Conservation (phyloP, 1,139 yeast species). For the Diutina sp. region DNA sequence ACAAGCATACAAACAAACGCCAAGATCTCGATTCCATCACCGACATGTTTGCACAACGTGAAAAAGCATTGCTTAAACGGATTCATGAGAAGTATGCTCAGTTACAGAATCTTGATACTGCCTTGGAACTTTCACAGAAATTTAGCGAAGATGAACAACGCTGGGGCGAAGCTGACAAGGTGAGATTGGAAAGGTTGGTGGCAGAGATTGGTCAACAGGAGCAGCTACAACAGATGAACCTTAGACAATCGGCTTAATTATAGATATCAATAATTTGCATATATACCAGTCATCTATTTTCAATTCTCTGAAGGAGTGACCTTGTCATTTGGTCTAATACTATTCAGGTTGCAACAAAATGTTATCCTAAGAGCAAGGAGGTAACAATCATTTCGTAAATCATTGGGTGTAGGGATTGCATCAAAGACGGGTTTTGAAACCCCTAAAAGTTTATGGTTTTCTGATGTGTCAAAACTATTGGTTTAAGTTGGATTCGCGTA, state of each 20-base stretch:
- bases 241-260: background rate
- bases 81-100: background rate
- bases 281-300: background rate
- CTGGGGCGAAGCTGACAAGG: background rate
- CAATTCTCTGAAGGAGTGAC: background rate
- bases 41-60: background rate
- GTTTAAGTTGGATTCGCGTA: too few species aligned
- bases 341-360: conserved; percentile 29
- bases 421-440: conserved; percentile 13
- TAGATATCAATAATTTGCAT: too few species aligned
- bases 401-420: conserved; percentile 44
- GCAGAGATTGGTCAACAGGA: background rate
- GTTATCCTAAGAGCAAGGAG: conserved; percentile 35
- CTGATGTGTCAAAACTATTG: too few species aligned
- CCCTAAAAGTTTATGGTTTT: background rate
- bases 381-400: conserved; percentile 34
- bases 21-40: background rate
- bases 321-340: conserved; percentile 12
- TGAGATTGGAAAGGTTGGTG: background rate
- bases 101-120: background rate
- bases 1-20: background rate
- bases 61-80: background rate
- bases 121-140: background rate
- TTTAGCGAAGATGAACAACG: background rate
- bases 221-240: background rate